Base-by-base conservation (phyloP, 768 basidiomycete genomes). In the Amanita fuliginea region DNA sequence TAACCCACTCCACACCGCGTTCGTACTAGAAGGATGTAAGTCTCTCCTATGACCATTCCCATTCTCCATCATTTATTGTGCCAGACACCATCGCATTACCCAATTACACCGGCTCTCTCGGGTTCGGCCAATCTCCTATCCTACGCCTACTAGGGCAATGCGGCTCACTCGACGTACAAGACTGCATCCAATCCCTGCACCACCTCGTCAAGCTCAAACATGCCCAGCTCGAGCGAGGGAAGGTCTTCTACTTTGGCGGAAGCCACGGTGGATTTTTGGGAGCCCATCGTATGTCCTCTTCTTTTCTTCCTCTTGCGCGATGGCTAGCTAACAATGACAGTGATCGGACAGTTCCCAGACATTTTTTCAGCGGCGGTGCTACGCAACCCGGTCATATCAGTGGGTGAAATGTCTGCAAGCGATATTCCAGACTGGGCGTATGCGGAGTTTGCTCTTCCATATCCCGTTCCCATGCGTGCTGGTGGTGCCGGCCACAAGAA, bases 381-480 rank as follows among this genome's bases (percentile, higher is more conserved):
- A 41, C 75, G 81, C 36, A 88, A 87, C 57, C 83, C 85, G 0
- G 86, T 86, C 48, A 80, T 78, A 34, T 78, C 78, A 3, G 69
- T 68, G 0, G 80, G 79, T 11, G 77, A 80, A 41, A 62, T 80
- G 24, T 61, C 73, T 0, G 65, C 65, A 0, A 75, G 75, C 1
- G 85, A 87, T 52, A 86, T 88, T 36, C 75, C 80, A 6, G 84
- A 86, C 56, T 87, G 84, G 84, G 73, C 70, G 43, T 76, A 65
- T 51, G 57, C 69, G 11, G 74, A 76, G 55, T 72, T 69, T 52
- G 63, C 76, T 59, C 53, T 76, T 28, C 60, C 63, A 28, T 39
- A 81, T 35, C 60, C 60, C 11, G 62, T 70, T 11, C 26, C 53
- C 57, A 6, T 47, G 47, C 46, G 49, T 16, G 30, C 7, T 10